Conservation (phyloP, 108 stramenopile species). For the Stephanodiscus minutulus region DNA sequence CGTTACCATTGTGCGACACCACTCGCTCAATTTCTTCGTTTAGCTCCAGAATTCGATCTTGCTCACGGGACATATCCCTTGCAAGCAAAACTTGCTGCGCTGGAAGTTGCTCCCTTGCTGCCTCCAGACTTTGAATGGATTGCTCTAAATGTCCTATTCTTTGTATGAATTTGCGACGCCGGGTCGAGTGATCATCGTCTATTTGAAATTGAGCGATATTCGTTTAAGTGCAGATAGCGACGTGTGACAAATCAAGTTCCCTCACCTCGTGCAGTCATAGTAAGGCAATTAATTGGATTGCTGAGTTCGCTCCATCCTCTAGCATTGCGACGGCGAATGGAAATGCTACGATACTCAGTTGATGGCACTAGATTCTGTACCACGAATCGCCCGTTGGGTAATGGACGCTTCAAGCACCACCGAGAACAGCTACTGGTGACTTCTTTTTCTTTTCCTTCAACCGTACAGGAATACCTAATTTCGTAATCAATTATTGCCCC, state of each 20-base stretch:
- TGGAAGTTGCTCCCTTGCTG: constrained; percentile 11
- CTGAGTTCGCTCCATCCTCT: constrained; percentile 41
- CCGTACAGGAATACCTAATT: constrained; percentile 18
- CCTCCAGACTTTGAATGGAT: constrained; percentile 28
- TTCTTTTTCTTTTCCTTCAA: constrained; percentile 4
- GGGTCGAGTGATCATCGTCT: constrained; percentile 19
- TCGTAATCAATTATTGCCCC: constrained; percentile 13
- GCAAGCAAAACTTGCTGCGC: constrained; percentile 27
- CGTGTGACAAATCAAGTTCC: not conserved
- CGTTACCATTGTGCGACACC: not conserved
- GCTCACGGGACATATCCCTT: constrained; percentile 32
- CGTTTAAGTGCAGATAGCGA: not conserved
- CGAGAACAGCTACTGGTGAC: constrained; percentile 24
- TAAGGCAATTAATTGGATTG: constrained; percentile 16
- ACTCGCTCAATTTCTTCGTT: constrained; percentile 47
- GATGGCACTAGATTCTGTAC: constrained; percentile 16
- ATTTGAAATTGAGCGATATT: not conserved
- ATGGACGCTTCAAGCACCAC: constrained; percentile 27
- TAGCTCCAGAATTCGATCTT: constrained; percentile 32
- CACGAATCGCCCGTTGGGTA: constrained; percentile 19
- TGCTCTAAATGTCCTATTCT: constrained; percentile 33
- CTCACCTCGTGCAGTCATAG: constrained; percentile 29
- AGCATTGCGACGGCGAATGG: constrained; percentile 27
- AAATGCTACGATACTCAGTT: constrained; percentile 28
- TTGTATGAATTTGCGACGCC: constrained; percentile 28